Conservation (phyloP, 176 grass and related monocot genomes). For the Avena sativa region DNA sequence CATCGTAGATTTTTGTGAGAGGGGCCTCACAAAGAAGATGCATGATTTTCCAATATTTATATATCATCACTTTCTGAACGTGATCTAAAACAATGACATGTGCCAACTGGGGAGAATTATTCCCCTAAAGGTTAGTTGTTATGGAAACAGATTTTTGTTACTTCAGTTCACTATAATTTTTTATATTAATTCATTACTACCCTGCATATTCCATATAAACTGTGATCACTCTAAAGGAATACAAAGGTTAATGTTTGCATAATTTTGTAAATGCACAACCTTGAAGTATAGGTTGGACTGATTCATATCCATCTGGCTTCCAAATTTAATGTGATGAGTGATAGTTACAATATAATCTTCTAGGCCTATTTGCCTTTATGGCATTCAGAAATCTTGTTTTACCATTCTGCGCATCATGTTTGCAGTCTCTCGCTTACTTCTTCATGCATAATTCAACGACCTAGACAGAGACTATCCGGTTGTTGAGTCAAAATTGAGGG, state of each 20-base stretch:
- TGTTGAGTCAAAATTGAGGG: no score
- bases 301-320: no score
- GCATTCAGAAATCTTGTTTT: no score
- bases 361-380: no score
- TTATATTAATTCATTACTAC: no score
- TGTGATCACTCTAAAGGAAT: slow-evolving; percentile 51
- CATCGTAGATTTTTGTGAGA: not conserved
- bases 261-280: slow-evolving; percentile 65
- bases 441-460: no score
- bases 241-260: slow-evolving; percentile 64
- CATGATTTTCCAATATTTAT: slow-evolving; percentile 43
- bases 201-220: not conserved
- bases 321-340: no score
- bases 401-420: no score
- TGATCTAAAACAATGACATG: slow-evolving; percentile 70
- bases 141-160: not conserved
- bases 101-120: slow-evolving; percentile 79
- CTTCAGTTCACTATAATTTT: not conserved
- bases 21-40: not conserved
- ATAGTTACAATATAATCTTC: no score
- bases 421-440: no score
- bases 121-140: slow-evolving; percentile 67
- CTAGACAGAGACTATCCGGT: no score
- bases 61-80: slow-evolving; percentile 70
- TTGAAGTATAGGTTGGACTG: slow-evolving; percentile 73